phyloP scores from a whole-genome alignment of 371 early-diverging fungal genomes.

The Mortierella sp. region DNA sequence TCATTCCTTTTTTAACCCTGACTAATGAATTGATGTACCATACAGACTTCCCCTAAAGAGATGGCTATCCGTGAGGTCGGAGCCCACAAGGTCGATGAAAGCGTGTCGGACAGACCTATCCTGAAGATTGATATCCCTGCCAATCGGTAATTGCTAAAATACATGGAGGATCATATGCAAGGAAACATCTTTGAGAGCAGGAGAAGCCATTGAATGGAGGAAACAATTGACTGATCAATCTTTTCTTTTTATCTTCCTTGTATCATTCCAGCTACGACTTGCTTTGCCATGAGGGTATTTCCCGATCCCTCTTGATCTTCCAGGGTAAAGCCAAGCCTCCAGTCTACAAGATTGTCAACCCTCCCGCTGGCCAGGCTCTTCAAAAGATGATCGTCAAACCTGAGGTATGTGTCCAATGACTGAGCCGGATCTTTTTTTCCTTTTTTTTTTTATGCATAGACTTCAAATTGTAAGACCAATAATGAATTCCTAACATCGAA shows the following conservation, averaged over 20 bases:
- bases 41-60: conserved; percentile 86
- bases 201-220: not conserved
- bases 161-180: not conserved
- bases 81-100: conserved; percentile 66
- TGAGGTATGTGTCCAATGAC: conserved; percentile 62
- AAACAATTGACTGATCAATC: not conserved
- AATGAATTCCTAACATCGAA: no score
- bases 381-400: conserved; percentile 79
- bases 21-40: conserved; percentile 16
- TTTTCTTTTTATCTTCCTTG: not conserved
- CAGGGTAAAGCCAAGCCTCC: conserved; percentile 78
- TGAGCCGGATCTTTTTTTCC: no score
- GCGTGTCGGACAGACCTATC: conserved; percentile 80
- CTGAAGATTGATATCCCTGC: conserved; percentile 99
- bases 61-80: conserved; percentile 76
- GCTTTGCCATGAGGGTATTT: conserved; percentile 95
- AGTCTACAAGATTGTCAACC: conserved; percentile 69
- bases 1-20: not conserved
- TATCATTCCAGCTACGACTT: conserved; percentile 85
- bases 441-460: no score
- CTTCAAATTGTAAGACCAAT: no score
- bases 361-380: conserved; percentile 67
- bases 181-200: no score
- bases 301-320: conserved; percentile 89
- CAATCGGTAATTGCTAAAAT: conserved; percentile 83